Evolutionary conservation across 768 basidiomycete species (phyloP).

Genomic region (Suillus paluster): DNA sequence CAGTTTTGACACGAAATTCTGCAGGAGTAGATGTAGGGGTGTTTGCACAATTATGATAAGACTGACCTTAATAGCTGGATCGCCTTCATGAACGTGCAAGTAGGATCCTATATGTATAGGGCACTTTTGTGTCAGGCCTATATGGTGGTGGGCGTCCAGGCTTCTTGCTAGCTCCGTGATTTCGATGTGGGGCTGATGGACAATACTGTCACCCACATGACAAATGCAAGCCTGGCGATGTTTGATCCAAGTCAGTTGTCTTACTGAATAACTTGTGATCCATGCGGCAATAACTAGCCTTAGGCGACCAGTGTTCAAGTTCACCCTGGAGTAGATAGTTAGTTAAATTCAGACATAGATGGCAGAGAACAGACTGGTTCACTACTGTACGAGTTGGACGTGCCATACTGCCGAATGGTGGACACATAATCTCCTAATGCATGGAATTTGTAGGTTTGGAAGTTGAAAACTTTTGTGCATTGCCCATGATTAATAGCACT

Average conservation of each 20-base stretch:
- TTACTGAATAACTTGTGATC: constrained; percentile 6
- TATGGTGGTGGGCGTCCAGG: constrained; percentile 21
- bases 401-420: constrained; percentile 22
- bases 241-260: constrained; percentile 12
- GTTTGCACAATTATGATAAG: too few relatives aligned
- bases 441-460: constrained; percentile 31
- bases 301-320: constrained; percentile 32
- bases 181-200: neutral
- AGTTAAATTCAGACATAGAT: constrained; percentile 40
- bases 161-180: neutral
- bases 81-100: too few relatives aligned
- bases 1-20: too few relatives aligned
- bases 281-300: neutral
- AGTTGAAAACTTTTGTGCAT: constrained; percentile 20
- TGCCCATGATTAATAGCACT: too few relatives aligned
- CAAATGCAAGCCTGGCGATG: constrained; percentile 7
- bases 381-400: constrained; percentile 39
- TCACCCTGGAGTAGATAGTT: constrained; percentile 38
- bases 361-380: constrained; percentile 26
- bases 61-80: too few relatives aligned
- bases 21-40: too few relatives aligned
- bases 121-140: constrained; percentile 17
- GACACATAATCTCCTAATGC: constrained; percentile 23
- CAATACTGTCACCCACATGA: neutral
- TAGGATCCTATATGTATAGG: too few relatives aligned